Evolutionary conservation across 768 basidiomycete species (phyloP).

Genomic region (Psilocybe sp.): DNA sequence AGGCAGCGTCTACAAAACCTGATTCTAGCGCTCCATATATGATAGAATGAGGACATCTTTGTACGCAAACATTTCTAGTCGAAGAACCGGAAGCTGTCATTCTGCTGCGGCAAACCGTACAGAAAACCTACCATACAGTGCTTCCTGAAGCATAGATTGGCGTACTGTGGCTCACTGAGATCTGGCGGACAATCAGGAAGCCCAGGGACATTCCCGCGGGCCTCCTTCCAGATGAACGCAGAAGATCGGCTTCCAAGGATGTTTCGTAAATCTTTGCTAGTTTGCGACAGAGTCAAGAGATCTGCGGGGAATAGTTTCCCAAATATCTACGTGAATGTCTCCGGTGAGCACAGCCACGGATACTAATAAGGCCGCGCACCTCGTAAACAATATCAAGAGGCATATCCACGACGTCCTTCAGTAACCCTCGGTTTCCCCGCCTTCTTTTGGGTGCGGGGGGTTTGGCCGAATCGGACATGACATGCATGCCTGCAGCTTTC

Average conservation of each 20-base stretch:
- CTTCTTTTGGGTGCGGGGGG: slow-evolving; percentile 9
- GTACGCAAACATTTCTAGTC: too few relatives aligned
- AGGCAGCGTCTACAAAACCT: too few relatives aligned
- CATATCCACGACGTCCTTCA: slow-evolving; percentile 20
- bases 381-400: slow-evolving; percentile 26
- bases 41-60: too few relatives aligned
- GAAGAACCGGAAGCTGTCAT: too few relatives aligned
- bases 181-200: slow-evolving; percentile 42
- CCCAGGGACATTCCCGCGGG: slow-evolving; percentile 28
- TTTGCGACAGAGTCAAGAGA: slow-evolving; percentile 41
- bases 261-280: slow-evolving; percentile 36
- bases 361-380: slow-evolving; percentile 8
- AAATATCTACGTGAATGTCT: slow-evolving; percentile 28
- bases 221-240: slow-evolving; percentile 37
- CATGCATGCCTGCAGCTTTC: neutral
- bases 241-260: slow-evolving; percentile 41
- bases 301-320: slow-evolving; percentile 42
- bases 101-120: too few relatives aligned
- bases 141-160: slow-evolving; percentile 39
- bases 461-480: neutral
- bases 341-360: too few relatives aligned
- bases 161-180: slow-evolving; percentile 43
- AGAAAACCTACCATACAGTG: slow-evolving; percentile 21
- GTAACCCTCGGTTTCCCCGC: slow-evolving; percentile 19
- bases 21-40: too few relatives aligned